phyloP scores from a whole-genome alignment of 2,329 filamentous ascomycete genomes.

The Fusarium beomiforme region DNA sequence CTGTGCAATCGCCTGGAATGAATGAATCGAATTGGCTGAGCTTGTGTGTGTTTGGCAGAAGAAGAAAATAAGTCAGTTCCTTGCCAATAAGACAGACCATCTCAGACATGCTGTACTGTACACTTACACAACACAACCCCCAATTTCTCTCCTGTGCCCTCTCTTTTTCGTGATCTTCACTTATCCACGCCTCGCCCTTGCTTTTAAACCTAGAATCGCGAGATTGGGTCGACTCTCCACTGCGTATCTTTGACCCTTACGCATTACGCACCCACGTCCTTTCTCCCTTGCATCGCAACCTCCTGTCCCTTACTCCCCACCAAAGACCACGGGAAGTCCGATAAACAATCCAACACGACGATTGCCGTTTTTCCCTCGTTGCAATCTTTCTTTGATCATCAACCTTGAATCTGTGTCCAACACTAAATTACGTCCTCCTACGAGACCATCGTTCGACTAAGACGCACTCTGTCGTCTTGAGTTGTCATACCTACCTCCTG shows the following conservation, averaged over 20 bases:
- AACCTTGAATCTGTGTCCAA: not conserved
- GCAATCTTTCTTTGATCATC: not conserved
- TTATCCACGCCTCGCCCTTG: not conserved
- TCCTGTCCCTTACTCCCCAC: slow-evolving; percentile 3
- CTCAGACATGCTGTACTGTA: slow-evolving; percentile 13
- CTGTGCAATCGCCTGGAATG: slow-evolving; percentile 26
- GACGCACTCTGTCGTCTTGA: not conserved
- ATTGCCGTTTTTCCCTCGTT: not conserved
- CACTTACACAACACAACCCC: not conserved
- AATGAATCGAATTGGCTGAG: slow-evolving; percentile 26
- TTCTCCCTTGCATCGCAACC: slow-evolving; percentile 10
- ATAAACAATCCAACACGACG: not conserved
- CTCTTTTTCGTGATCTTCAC: not conserved
- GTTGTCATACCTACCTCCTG: not conserved
- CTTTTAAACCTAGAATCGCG: not conserved
- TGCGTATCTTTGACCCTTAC: not conserved
- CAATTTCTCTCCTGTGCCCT: not conserved
- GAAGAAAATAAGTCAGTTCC: slow-evolving; percentile 9
- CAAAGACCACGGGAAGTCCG: not conserved
- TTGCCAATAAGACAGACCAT: slow-evolving; percentile 5
- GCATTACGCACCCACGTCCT: slow-evolving; percentile 1
- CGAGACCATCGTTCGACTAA: not conserved
- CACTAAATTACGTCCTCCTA: not conserved
- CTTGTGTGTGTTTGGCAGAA: slow-evolving; percentile 2
- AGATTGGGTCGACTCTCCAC: slow-evolving; percentile 4